Evolutionary conservation across 1,284 basidiomycete species (phyloP), one percentile per base, ranked within the genome.

Genomic region (Bjerkandera adusta): DNA sequence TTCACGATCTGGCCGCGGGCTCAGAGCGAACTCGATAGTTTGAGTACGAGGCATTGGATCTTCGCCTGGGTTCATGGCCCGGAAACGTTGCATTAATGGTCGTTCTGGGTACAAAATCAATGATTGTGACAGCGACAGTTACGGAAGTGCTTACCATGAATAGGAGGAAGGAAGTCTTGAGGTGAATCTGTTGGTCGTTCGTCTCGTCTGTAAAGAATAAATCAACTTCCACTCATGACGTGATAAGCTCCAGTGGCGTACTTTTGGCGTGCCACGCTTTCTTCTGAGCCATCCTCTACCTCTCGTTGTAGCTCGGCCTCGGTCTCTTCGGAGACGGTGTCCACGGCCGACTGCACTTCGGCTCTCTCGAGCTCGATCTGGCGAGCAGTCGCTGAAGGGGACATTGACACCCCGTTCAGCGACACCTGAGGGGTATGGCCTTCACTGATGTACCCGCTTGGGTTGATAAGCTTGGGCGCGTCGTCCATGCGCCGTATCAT

Each of bases 401-500:
- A 13, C 20, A 24, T 24, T 7, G 35, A 22, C 22, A 21, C n/a
- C 2, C n/a, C n/a, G n/a, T n/a, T n/a, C n/a, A 26, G 11, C 32
- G 39, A 15, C 15, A 27, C 38, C 42, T 41, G 57, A 49, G 26
- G 56, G 13, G 47, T 44, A 6, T 63, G 57, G n/a, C 68, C 70
- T 51, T 78, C 75, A 38, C 71, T 78, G 33, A 85, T 72, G 74
- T 73, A 80, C 8, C 88, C 92, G 66, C 85, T 93, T 2, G 89
- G 89, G 62, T 95, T 85, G 36, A 97, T 76, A n/a, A 82, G 74
- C 52, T 85, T 86, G 1, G 90, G 89, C 1, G 83, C 83, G 41
- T 80, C 81, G 46, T 91, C 85, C 67, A 91, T 79, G 30, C 92
- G 73, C 33, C 84, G 81, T 57, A 96, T 94, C 92, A 95, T 95